These are phyloP conservation scores for Pseudopithomyces maydicus DNA, from an alignment of 2,329 filamentous ascomycete species.

Conservation along the genomic window DNA sequence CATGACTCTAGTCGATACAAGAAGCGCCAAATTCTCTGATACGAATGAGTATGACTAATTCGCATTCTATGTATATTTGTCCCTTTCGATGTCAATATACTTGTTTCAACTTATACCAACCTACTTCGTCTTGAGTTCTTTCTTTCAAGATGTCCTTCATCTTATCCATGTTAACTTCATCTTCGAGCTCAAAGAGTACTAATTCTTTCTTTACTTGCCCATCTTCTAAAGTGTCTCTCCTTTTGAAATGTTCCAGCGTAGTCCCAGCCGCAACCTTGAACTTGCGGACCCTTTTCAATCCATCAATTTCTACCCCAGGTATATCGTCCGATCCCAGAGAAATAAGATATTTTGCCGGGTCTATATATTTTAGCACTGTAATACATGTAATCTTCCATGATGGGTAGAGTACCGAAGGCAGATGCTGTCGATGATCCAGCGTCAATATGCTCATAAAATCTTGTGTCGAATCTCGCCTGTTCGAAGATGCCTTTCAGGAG, in stretches of 20 bases:
- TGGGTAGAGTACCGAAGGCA: no score
- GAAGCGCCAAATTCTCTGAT: no score
- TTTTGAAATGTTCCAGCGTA: constrained; percentile 25
- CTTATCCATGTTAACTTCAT: constrained; percentile 24
- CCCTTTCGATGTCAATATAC: constrained; percentile 9
- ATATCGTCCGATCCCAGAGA: constrained; percentile 7
- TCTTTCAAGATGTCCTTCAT: constrained; percentile 17
- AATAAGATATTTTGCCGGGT: constrained; percentile 18
- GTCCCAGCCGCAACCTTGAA: constrained; percentile 23
- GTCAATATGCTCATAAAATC: constrained; percentile 27
- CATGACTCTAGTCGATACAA: no score
- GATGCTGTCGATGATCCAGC: neutral
- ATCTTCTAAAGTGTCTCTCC: constrained; percentile 5
- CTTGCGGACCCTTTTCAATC: constrained; percentile 9
- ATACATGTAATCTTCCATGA: neutral
- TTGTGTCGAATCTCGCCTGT: constrained; percentile 32
- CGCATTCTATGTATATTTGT: no score
- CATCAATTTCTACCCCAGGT: neutral
- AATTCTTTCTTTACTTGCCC: constrained; percentile 19
- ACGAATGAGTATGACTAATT: no score
- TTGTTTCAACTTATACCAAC: constrained; percentile 24
- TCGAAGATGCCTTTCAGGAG: constrained; percentile 28
- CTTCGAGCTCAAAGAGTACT: constrained; percentile 31
- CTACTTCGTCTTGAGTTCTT: constrained; percentile 17
- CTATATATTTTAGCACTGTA: neutral